Evolutionary conservation across 352 stramenopile species (phyloP), one percentile per base, ranked within the genome.

Genomic region (Phytophthora pluvialis): DNA sequence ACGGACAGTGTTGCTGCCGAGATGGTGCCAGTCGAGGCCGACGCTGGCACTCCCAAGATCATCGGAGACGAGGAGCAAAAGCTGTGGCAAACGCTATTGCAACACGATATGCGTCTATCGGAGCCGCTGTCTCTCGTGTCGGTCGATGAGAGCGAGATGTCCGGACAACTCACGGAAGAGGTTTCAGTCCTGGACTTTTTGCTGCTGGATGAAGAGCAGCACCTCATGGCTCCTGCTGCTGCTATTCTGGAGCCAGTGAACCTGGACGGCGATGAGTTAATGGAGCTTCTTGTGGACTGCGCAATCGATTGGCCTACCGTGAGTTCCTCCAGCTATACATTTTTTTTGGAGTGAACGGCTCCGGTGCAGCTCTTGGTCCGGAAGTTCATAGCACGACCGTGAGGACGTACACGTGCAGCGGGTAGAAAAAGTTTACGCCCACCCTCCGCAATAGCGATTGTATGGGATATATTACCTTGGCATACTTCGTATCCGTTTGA

Each of bases 121-220:
- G n/a, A 67, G n/a, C 33, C 42, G 13, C 35, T 55, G 5, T 18
- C 40, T 47, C 18, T 50, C 21, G 28, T 54, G 5, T 12, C 15
- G 5, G 15, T n/a, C 11, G 15, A 16, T 1, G 45, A 38, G 15
- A 13, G 10, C 29, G 21, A 66, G 21, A 45, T 56, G 18, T 10
- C 13, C 6, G 13, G 12, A 8, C 45, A 52, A 35, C 5, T n/a
- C 5, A 31, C 9, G 25, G 33, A 49, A 16, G 59, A 67, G 1
- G 7, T 26, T 28, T 28, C 31, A 29, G 32, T 7, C 3, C 15
- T 46, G 4, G 59, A 67, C 26, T 13, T 28, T 0, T 29, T 61
- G 16, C 13, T 67, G 11, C 40, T 67, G 11, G 38, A 58, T 31
- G 57, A 64, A 33, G 15, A 58, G 10, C 21, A 52, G 16, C 45